Conservation (phyloP, 352 stramenopile genomes). For the Bremia lactucae region DNA sequence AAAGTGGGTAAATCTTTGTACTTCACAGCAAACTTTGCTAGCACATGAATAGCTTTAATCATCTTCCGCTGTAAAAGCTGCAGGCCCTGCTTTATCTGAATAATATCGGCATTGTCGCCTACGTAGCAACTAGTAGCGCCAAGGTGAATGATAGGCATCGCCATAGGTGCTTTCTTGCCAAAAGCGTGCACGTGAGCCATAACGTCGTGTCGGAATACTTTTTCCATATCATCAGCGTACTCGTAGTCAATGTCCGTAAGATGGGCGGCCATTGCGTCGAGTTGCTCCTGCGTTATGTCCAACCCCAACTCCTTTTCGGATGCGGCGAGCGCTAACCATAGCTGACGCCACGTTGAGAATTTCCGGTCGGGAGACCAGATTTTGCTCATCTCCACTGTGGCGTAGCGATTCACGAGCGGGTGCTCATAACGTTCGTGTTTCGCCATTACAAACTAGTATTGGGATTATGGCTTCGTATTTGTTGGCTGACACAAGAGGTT, state of each 20-base stretch:
- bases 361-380: slow-evolving; percentile 98
- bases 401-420: slow-evolving; percentile 90
- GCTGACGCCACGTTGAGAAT: slow-evolving; percentile 97
- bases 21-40: slow-evolving; percentile 91
- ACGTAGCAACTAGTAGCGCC: slow-evolving; percentile 98
- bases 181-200: slow-evolving; percentile 99
- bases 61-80: slow-evolving; percentile 95
- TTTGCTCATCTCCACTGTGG: slow-evolving; percentile 98
- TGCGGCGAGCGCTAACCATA: slow-evolving; percentile 95
- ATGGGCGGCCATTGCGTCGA: slow-evolving; percentile 93
- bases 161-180: slow-evolving; percentile 90
- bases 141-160: slow-evolving; percentile 98
- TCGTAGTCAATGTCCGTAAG: slow-evolving; percentile 97
- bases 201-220: slow-evolving; percentile 98
- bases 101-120: slow-evolving; percentile 98
- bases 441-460: too few relatives aligned
- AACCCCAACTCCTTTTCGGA: slow-evolving; percentile 96
- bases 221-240: slow-evolving; percentile 95
- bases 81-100: slow-evolving; percentile 95
- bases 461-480: too few relatives aligned
- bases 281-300: slow-evolving; percentile 94
- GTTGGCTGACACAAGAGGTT: too few relatives aligned
- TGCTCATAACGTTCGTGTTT: slow-evolving; percentile 83
- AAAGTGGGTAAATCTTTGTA: slow-evolving; percentile 96
- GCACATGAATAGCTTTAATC: slow-evolving; percentile 91